Evolutionary conservation across 495 filamentous ascomycete genomes (phyloP).

Genomic region (Xylaria scruposa): DNA sequence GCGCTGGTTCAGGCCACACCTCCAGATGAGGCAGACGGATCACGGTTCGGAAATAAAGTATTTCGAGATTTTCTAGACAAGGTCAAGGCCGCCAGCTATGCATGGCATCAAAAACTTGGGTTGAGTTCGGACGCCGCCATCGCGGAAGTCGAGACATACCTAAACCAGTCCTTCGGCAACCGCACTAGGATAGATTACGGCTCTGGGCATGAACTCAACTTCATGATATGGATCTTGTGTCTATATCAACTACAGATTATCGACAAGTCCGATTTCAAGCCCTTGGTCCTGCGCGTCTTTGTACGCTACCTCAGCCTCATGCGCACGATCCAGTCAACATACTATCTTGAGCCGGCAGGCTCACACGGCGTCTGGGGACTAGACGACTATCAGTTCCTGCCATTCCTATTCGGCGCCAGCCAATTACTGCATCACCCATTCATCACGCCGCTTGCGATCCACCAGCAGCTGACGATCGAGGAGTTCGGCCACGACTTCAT

Average conservation of each 20-base stretch:
- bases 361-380: slow-evolving; percentile 97
- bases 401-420: slow-evolving; percentile 91
- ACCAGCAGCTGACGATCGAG: slow-evolving; percentile 83
- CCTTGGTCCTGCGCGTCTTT: slow-evolving; percentile 79
- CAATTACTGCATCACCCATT: slow-evolving; percentile 88
- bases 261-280: slow-evolving; percentile 66
- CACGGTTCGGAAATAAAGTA: slow-evolving; percentile 90
- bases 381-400: slow-evolving; percentile 97
- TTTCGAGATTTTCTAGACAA: slow-evolving; percentile 86
- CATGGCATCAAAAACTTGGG: slow-evolving; percentile 66
- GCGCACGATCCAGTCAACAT: slow-evolving; percentile 81
- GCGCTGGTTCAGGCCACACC: slow-evolving; percentile 69
- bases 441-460: slow-evolving; percentile 85
- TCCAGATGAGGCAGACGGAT: slow-evolving; percentile 82
- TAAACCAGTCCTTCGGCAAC: slow-evolving; percentile 85
- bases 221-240: slow-evolving; percentile 91
- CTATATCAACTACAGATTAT: slow-evolving; percentile 81
- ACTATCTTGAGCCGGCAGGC: slow-evolving; percentile 94
- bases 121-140: slow-evolving; percentile 62
- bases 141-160: slow-evolving; percentile 77
- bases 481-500: slow-evolving; percentile 82
- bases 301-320: slow-evolving; percentile 80
- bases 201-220: slow-evolving; percentile 95
- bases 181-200: slow-evolving; percentile 93
- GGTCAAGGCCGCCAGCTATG: slow-evolving; percentile 58